These are phyloP conservation scores for Fusarium tupiense DNA, from an alignment of 2,329 filamentous ascomycete genomes.

Conservation along the genomic window DNA sequence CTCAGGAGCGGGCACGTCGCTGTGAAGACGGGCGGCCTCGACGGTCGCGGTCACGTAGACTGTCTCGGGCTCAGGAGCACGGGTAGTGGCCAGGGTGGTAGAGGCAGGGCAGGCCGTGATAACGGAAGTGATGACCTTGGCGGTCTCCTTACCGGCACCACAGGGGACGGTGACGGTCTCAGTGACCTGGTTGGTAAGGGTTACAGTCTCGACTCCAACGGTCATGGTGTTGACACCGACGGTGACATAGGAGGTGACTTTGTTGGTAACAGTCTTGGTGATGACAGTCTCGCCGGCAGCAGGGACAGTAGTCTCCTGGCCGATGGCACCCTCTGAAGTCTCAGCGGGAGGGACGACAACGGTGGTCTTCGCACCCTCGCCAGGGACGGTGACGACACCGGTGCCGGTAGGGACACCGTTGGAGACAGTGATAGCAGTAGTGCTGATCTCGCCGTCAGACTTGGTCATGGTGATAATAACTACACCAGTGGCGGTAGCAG, in stretches of 20 bases:
- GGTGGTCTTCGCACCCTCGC: conserved; percentile 10
- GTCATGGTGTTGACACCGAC: conserved; percentile 18
- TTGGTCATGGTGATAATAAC: conserved; percentile 33
- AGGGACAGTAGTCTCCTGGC: conserved; percentile 9
- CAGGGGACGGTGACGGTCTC: conserved; percentile 22
- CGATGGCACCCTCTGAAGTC: conserved; percentile 11
- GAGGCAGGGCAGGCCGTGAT: conserved; percentile 29
- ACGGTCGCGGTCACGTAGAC: conserved; percentile 41
- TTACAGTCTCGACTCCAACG: conserved; percentile 30
- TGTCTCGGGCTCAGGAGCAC: conserved; percentile 34
- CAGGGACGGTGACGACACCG: conserved; percentile 13
- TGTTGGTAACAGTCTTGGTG: conserved; percentile 31
- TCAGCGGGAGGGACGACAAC: not conserved
- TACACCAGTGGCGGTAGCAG: conserved; percentile 6
- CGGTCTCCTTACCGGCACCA: conserved; percentile 7
- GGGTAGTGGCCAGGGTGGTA: conserved; percentile 38
- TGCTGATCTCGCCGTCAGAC: conserved; percentile 27
- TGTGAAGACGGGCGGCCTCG: conserved; percentile 19
- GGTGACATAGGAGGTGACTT: conserved; percentile 27
- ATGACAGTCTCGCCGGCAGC: conserved; percentile 23
- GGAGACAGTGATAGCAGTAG: conserved; percentile 22
- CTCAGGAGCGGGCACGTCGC: conserved; percentile 11
- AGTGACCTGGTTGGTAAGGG: conserved; percentile 27
- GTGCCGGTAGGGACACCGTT: conserved; percentile 24
- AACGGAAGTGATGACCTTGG: conserved; percentile 31